Conservation (phyloP, 352 stramenopile genomes). For the Thraustotheca clavata region DNA sequence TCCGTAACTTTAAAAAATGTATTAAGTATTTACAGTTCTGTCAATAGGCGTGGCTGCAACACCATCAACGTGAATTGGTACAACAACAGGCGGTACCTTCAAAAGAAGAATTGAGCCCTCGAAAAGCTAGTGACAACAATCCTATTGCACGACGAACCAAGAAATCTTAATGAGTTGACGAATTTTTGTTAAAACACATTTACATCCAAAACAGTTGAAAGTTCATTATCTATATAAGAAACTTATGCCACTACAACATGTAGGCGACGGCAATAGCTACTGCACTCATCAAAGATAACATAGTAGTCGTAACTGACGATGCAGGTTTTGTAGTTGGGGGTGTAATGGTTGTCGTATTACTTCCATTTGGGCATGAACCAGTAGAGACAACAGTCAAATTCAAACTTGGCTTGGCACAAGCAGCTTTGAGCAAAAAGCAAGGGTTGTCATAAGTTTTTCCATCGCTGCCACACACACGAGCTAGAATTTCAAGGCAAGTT, state of each 20-base stretch:
- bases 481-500: constrained; percentile 27
- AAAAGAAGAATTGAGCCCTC: not conserved
- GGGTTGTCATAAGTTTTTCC: constrained; percentile 34
- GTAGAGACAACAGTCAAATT: constrained; percentile 6
- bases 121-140: no score
- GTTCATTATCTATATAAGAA: not conserved
- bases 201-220: no score
- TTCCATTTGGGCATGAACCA: not conserved
- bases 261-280: not conserved
- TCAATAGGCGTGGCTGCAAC: constrained; percentile 14
- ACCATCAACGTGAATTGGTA: constrained; percentile 10
- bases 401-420: constrained; percentile 10
- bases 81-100: not conserved
- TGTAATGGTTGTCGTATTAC: not conserved
- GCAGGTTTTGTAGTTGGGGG: not conserved
- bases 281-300: not conserved
- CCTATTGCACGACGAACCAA: no score
- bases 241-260: not conserved
- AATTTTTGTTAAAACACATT: no score
- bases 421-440: constrained; percentile 23
- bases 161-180: no score
- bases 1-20: not conserved
- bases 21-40: not conserved
- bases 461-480: constrained; percentile 34
- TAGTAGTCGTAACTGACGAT: not conserved